phyloP scores from a whole-genome alignment of 768 basidiomycete species.

The Suillus lakei region DNA sequence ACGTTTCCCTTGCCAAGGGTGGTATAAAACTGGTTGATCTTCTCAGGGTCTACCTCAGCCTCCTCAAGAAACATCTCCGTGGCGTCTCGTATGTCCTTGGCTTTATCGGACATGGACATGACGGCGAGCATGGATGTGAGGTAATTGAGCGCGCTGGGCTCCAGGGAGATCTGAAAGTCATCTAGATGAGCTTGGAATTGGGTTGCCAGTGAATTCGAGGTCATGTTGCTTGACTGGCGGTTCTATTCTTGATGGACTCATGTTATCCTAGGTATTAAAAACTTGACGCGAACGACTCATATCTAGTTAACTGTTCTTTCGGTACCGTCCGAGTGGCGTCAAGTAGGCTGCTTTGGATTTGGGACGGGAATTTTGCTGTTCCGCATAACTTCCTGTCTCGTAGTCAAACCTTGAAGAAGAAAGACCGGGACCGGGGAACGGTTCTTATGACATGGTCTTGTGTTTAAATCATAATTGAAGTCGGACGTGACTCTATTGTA shows the following conservation, averaged over 20 bases:
- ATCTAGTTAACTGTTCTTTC: neutral
- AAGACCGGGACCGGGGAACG: neutral
- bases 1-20: slow-evolving; percentile 5
- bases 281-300: slow-evolving; percentile 2
- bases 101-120: slow-evolving; percentile 11
- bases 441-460: no score
- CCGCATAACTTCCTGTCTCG: no score
- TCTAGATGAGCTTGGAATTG: slow-evolving; percentile 11
- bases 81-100: slow-evolving; percentile 6
- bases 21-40: slow-evolving; percentile 14
- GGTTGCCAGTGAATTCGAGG: slow-evolving; percentile 4
- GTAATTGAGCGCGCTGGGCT: slow-evolving; percentile 16
- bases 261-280: neutral
- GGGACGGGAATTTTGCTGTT: no score
- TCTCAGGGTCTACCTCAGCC: slow-evolving; percentile 13
- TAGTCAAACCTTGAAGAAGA: no score
- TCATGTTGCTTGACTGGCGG: neutral
- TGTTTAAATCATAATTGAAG: no score
- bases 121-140: slow-evolving; percentile 16
- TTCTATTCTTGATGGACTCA: neutral
- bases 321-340: neutral
- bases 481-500: neutral
- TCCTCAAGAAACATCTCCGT: slow-evolving; percentile 19
- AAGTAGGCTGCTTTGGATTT: no score
- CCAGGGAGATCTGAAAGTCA: slow-evolving; percentile 13